phyloP scores from a whole-genome alignment of 179 eudicot species.

The Carnegiea gigantea region DNA sequence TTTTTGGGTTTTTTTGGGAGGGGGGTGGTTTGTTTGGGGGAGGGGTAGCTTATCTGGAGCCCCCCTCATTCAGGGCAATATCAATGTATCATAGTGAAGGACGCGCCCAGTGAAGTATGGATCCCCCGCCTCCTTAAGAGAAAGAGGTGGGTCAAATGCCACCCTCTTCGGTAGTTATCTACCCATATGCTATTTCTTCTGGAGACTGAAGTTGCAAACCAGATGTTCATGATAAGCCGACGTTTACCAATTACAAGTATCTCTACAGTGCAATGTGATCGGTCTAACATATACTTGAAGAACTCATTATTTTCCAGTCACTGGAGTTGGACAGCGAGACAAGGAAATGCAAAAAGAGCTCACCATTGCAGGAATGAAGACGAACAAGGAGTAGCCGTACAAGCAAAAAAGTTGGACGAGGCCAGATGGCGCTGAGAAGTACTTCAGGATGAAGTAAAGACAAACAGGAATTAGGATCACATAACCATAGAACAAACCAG shows the following conservation, averaged over 20 bases:
- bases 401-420: conserved; percentile 87
- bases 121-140: neutral
- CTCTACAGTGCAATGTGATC: neutral
- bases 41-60: neutral
- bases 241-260: neutral
- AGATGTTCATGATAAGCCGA: neutral
- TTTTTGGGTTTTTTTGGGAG: neutral
- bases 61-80: neutral
- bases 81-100: too few species aligned
- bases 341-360: conserved; percentile 26
- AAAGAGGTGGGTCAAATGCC: too few species aligned
- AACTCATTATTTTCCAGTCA: neutral
- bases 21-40: neutral
- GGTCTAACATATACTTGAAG: neutral
- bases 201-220: neutral
- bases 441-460: conserved; percentile 78
- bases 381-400: conserved; percentile 86
- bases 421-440: conserved; percentile 96
- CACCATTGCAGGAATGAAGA: conserved; percentile 96
- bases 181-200: neutral
- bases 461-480: conserved; percentile 73
- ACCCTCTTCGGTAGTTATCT: neutral
- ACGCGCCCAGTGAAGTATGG: neutral
- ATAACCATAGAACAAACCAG: conserved; percentile 92
- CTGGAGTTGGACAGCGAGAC: neutral